Base-by-base conservation (phyloP, 2,329 filamentous ascomycete species). In the Pyrenochaeta sp. region DNA sequence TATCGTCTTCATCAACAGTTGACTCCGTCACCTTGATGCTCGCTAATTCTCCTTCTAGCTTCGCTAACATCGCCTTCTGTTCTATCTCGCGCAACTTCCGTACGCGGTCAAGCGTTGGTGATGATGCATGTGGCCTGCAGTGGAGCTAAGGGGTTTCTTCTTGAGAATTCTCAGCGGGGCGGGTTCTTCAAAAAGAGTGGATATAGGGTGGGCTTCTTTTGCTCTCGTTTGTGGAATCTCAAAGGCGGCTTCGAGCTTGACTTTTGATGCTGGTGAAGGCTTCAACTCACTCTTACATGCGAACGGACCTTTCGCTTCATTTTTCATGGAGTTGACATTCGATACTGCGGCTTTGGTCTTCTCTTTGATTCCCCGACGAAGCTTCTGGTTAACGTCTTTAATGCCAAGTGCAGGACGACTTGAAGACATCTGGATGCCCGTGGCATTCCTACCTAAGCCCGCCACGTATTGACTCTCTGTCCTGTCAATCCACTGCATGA, bases 91-190 rank as follows among this genome's bases (percentile, higher is more conserved):
- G 58, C 4, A 54, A 8, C 1, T 24, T 30, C 24, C 25, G 40
- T 2, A 54, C 42, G 1, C 43, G 54, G 12, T 58, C 43, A 9
- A 61, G 46, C 1, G 37, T 56, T 5, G 52, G 36, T n/a, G 34
- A 44, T n/a, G 42, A 27, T 13, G 24, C 10, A 30, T 2, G 3
- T 22, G 19, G 27, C 36, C 1, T 0, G 27, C 12, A 6, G 24
- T 15, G 1, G n/a, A 15, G 7, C 30, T 39, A 0, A 7, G 27
- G 9, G 19, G 10, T 15, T 44, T 27, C 25, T n/a, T 28, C 25
- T 44, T 27, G 42, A 44, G 3, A n/a, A 27, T 27, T 13, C 6
- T 24, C 6, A 55, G 32, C 15, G 54, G 54, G 0, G 42, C 48
- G 2, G 46, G 44, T 5, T 51, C 56, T 32, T 62, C 54, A 2